A percentile compares a stretch with the other conserved stretches of the same genome.
phyloP scores from a whole-genome alignment of 2,329 filamentous ascomycete species.

The Talaromyces sp. region DNA sequence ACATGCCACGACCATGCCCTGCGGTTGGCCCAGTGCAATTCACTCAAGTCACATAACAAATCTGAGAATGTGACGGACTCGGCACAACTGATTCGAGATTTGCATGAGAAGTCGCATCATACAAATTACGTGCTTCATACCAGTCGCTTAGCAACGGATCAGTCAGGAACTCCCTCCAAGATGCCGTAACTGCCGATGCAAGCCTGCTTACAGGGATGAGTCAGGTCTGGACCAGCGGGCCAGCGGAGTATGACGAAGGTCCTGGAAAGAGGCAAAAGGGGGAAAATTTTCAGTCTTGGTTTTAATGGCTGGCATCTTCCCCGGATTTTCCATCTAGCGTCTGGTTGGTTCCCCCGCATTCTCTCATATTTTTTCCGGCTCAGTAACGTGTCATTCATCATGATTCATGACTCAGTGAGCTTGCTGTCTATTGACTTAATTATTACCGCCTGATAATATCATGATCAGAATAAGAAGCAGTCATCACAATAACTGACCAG shows the following conservation, averaged over 20 bases:
- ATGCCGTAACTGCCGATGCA: neutral
- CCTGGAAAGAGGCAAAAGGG: neutral
- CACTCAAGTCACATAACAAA: neutral
- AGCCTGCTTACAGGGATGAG: neutral
- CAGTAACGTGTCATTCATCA: neutral
- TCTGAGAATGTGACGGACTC: neutral
- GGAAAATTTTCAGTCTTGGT: neutral
- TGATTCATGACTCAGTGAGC: too few relatives aligned
- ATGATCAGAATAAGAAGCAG: too few relatives aligned
- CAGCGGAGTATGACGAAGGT: too few relatives aligned
- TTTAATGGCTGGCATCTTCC: neutral
- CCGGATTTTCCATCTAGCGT: conserved; percentile 1
- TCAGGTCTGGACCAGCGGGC: neutral
- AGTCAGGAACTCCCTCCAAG: neutral
- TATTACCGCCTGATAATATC: too few relatives aligned
- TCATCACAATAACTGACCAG: too few relatives aligned
- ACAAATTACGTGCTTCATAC: neutral
- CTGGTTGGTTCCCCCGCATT: neutral
- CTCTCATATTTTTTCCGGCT: neutral
- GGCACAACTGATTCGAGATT: neutral
- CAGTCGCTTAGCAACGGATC: neutral
- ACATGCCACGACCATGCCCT: neutral
- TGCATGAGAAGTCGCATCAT: neutral
- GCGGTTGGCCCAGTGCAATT: neutral
- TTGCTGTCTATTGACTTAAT: too few relatives aligned